Evolutionary conservation across 2,329 filamentous ascomycete species (phyloP).

Genomic region (Cladosporium sp.): DNA sequence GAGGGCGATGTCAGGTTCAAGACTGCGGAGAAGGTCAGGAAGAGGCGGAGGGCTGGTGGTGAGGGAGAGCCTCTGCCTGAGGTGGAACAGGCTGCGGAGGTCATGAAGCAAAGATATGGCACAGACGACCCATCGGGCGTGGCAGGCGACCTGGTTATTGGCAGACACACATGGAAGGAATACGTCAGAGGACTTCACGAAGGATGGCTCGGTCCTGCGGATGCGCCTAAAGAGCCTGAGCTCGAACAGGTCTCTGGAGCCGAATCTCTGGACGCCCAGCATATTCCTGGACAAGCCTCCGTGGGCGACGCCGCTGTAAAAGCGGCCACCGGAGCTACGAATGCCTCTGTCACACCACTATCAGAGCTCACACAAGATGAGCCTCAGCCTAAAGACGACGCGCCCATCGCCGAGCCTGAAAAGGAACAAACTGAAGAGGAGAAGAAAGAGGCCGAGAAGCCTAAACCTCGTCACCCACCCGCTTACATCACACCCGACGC

Average conservation of each 20-base stretch:
- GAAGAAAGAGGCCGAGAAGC: conserved; percentile 37
- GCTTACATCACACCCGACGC: conserved; percentile 71
- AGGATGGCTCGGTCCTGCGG: conserved; percentile 87
- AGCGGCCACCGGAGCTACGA: conserved; percentile 17
- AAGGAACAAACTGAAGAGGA: conserved; percentile 38
- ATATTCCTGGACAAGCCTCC: conserved; percentile 21
- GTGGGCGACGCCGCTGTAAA: conserved; percentile 26
- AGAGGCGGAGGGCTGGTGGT: conserved; percentile 56
- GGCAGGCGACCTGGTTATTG: conserved; percentile 81
- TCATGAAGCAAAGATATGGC: conserved; percentile 61
- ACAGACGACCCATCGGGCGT: conserved; percentile 69
- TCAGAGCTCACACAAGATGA: conserved; percentile 7
- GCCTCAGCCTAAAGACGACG: conserved; percentile 23
- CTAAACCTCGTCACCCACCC: conserved; percentile 56
- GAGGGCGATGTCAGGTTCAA: conserved; percentile 90
- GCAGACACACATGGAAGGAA: conserved; percentile 94
- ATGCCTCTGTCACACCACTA: conserved; percentile 5
- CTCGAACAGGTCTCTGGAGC: conserved; percentile 11
- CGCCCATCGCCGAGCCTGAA: conserved; percentile 24
- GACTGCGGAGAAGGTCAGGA: conserved; percentile 79
- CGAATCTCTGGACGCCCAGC: conserved; percentile 13
- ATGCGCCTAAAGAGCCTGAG: conserved; percentile 48
- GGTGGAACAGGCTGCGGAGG: conserved; percentile 55
- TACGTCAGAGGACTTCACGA: conserved; percentile 91
- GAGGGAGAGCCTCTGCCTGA: conserved; percentile 43